phyloP scores from a whole-genome alignment of 1,139 yeast species.

The Taiozyma sp. region DNA sequence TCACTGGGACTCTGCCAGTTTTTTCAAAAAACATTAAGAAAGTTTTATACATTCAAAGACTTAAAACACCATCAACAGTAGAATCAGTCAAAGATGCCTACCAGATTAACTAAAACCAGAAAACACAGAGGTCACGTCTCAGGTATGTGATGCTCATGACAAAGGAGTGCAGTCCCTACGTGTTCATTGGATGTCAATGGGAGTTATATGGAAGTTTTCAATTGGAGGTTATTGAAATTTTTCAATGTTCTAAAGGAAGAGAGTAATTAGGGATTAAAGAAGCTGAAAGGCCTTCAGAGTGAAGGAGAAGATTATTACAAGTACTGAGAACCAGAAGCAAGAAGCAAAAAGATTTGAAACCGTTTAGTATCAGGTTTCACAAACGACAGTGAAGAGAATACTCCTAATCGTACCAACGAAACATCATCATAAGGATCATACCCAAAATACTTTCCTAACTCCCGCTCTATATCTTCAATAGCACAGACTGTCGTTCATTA shows the following conservation, averaged over 20 bases:
- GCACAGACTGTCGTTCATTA: not conserved
- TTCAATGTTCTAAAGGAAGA: slow-evolving; percentile 5
- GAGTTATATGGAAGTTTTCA: not conserved
- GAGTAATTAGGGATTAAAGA: not conserved
- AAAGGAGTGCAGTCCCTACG: not conserved
- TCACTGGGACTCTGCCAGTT: slow-evolving; percentile 4
- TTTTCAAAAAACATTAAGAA: not conserved
- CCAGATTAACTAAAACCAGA: slow-evolving; percentile 99
- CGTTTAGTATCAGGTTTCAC: no score
- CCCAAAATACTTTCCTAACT: no score
- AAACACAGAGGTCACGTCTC: slow-evolving; percentile 99
- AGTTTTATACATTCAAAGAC: not conserved
- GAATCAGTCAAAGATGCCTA: slow-evolving; percentile 67
- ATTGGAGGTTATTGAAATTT: not conserved
- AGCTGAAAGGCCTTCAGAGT: no score
- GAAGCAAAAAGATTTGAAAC: no score
- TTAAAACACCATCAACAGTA: slow-evolving; percentile 15
- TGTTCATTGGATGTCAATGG: not conserved
- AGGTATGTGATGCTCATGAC: slow-evolving; percentile 53
- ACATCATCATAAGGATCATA: no score
- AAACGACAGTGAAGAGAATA: no score
- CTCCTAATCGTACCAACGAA: no score
- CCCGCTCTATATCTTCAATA: not conserved
- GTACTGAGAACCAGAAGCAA: no score
- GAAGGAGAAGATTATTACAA: no score